Percentiles rank a stretch among this genome's conserved stretches.
Conservation (phyloP, 2,329 filamentous ascomycete species). For the Periconia sp. region DNA sequence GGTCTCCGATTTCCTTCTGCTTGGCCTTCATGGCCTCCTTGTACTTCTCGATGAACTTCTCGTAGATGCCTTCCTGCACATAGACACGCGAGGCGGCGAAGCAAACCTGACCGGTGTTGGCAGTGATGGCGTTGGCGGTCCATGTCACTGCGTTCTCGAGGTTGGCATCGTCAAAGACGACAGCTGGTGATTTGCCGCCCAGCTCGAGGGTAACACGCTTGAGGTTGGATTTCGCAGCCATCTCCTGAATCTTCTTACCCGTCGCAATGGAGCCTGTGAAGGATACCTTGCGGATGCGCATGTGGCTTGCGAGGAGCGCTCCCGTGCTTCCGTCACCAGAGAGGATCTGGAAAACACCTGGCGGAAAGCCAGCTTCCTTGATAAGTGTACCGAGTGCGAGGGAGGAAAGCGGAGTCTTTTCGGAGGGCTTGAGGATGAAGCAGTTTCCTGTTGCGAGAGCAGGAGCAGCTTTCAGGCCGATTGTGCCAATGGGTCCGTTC, state of each 20-base stretch:
- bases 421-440: conserved; percentile 46
- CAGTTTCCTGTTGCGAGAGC: conserved; percentile 43
- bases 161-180: conserved; percentile 53
- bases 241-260: conserved; percentile 49
- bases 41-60: conserved; percentile 44
- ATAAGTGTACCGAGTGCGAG: conserved; percentile 39
- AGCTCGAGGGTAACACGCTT: conserved; percentile 53
- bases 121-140: conserved; percentile 43
- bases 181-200: conserved; percentile 52
- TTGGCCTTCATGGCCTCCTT: conserved; percentile 41
- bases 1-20: conserved; percentile 38
- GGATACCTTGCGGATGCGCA: conserved; percentile 47
- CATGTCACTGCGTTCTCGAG: conserved; percentile 49
- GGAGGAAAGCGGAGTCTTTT: conserved; percentile 43
- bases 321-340: conserved; percentile 62
- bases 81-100: conserved; percentile 46
- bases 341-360: conserved; percentile 65
- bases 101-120: conserved; percentile 48
- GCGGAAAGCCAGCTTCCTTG: conserved; percentile 57
- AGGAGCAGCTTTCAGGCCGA: conserved; percentile 45
- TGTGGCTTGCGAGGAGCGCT: conserved; percentile 45
- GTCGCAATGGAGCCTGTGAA: conserved; percentile 50
- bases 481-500: conserved; percentile 49
- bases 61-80: conserved; percentile 47
- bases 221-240: conserved; percentile 49